phyloP scores from a whole-genome alignment of 129 eudicot species.

The Centrapalus pauciflorus region DNA sequence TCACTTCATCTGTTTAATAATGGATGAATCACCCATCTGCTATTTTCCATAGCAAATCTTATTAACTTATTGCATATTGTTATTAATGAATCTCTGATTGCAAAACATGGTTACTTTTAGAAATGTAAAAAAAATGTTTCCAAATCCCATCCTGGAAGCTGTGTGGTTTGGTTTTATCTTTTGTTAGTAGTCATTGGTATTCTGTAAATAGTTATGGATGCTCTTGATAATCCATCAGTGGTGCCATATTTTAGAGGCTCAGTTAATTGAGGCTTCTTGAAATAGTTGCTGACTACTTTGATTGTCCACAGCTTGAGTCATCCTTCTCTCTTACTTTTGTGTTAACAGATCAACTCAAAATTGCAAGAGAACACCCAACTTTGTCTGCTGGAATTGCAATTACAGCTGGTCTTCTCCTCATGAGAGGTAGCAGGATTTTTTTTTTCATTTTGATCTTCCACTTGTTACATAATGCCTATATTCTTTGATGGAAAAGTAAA shows the following conservation, averaged over 20 bases:
- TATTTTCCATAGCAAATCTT: background rate
- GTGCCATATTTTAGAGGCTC: background rate
- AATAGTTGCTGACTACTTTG: slow-evolving; percentile 2
- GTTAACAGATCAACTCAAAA: slow-evolving; percentile 50
- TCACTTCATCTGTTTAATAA: background rate
- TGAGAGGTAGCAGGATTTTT: slow-evolving; percentile 48
- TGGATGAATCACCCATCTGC: too few relatives aligned
- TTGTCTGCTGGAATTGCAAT: slow-evolving; percentile 61
- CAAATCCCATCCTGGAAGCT: background rate
- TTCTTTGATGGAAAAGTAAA: background rate
- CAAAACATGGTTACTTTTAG: background rate
- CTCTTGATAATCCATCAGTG: background rate
- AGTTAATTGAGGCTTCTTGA: background rate
- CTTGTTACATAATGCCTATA: slow-evolving; percentile 7
- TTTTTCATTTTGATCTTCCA: background rate
- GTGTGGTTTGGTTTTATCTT: background rate
- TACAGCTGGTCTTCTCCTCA: slow-evolving; percentile 52
- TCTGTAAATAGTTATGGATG: slow-evolving; percentile 1
- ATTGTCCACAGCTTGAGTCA: background rate
- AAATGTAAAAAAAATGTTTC: background rate
- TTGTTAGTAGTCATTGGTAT: background rate
- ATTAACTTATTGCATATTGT: too few relatives aligned
- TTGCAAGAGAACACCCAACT: slow-evolving; percentile 60
- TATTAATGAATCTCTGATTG: background rate
- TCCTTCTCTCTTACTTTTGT: background rate